These are phyloP conservation scores for Trichoderma sp. DNA, from an alignment of 2,329 filamentous ascomycete species.

Conservation along the genomic window DNA sequence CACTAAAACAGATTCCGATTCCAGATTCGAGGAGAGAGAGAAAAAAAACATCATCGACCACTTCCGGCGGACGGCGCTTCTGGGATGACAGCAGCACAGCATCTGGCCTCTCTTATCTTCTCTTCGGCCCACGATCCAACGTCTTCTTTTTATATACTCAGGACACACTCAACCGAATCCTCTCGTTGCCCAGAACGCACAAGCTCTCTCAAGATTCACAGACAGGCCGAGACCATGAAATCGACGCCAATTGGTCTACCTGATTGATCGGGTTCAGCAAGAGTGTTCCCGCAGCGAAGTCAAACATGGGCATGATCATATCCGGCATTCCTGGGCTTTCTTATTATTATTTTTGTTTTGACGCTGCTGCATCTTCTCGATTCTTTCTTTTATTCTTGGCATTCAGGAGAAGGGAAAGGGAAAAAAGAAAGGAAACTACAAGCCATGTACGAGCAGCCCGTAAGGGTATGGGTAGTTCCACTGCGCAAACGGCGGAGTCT, in stretches of 20 bases:
- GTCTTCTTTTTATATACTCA: not conserved
- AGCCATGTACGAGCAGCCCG: not conserved
- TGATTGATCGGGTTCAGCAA: no score
- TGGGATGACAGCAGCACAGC: not conserved
- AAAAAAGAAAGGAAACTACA: not conserved
- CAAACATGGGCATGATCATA: no score
- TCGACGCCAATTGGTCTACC: no score
- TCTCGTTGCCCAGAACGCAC: not conserved
- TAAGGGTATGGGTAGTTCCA: slow-evolving; percentile 4
- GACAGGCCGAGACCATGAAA: no score
- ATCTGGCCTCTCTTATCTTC: not conserved
- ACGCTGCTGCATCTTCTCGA: not conserved
- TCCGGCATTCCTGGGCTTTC: no score
- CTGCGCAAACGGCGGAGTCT: slow-evolving; percentile 19
- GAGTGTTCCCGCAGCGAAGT: no score
- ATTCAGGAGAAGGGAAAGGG: no score
- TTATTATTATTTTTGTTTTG: not conserved
- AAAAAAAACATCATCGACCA: not conserved
- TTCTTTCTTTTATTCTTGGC: not conserved
- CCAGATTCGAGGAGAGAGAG: not conserved
- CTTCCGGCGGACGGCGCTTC: not conserved
- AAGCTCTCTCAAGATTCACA: not conserved
- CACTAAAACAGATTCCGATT: not conserved
- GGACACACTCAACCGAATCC: not conserved
- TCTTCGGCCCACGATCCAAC: not conserved